These are phyloP conservation scores for Polytolypa hystricis DNA, from an alignment of 2,329 filamentous ascomycete genomes.

Conservation along the genomic window DNA sequence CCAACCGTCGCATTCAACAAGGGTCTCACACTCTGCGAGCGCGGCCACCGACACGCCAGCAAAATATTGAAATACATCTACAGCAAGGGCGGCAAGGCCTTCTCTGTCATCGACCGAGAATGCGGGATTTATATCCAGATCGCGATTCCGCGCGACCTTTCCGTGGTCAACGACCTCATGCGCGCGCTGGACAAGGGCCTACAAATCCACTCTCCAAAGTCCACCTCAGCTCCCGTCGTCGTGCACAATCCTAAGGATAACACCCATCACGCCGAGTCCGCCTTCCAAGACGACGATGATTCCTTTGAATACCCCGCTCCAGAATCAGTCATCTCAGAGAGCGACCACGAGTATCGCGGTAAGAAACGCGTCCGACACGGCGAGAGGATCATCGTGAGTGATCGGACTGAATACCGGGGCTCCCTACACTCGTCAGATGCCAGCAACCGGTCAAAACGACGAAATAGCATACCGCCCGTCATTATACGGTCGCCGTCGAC, in stretches of 20 bases:
- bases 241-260: conserved; percentile 3
- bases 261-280: neutral
- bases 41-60: conserved; percentile 22
- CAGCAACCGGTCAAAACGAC: no score
- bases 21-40: conserved; percentile 23
- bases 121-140: conserved; percentile 28
- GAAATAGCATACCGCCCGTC: no score
- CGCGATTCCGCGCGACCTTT: conserved; percentile 30
- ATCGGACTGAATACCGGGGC: no score
- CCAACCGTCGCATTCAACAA: conserved; percentile 19
- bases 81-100: conserved; percentile 25
- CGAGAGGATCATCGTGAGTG: no score
- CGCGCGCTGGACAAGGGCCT: conserved; percentile 34
- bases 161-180: conserved; percentile 27
- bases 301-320: neutral
- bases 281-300: neutral
- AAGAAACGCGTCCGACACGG: neutral
- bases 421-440: no score
- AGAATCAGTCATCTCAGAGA: neutral
- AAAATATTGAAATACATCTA: conserved; percentile 28
- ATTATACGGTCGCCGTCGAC: no score
- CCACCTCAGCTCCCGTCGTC: conserved; percentile 4
- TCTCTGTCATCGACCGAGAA: conserved; percentile 33
- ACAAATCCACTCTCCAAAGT: conserved; percentile 5
- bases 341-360: neutral